Evolutionary conservation across 2,329 filamentous ascomycete species (phyloP).

Genomic region (Phialocephala subalpina): DNA sequence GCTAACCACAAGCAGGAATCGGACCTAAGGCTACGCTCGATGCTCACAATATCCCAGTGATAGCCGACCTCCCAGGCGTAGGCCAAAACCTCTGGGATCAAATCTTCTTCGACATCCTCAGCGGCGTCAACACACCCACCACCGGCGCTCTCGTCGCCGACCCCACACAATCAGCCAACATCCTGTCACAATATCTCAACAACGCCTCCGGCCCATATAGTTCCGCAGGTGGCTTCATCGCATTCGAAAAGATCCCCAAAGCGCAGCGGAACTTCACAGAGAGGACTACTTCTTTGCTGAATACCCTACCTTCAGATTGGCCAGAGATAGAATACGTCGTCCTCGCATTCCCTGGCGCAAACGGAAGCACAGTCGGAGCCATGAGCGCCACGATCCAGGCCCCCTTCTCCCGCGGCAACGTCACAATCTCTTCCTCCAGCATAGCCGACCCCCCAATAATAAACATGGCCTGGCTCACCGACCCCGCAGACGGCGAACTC

Average conservation of each 20-base stretch:
- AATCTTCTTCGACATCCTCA: slow-evolving; percentile 35
- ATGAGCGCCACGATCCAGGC: slow-evolving; percentile 51
- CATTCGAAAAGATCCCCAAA: slow-evolving; percentile 44
- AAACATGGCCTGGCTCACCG: slow-evolving; percentile 54
- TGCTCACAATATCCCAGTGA: slow-evolving; percentile 52
- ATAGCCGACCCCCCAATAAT: slow-evolving; percentile 47
- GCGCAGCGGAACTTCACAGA: slow-evolving; percentile 43
- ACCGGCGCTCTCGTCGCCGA: slow-evolving; percentile 7
- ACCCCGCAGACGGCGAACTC: slow-evolving; percentile 52
- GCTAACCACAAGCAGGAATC: slow-evolving; percentile 45
- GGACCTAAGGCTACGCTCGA: slow-evolving; percentile 52
- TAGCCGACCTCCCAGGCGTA: slow-evolving; percentile 57
- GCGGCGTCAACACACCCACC: slow-evolving; percentile 42
- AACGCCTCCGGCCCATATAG: slow-evolving; percentile 23
- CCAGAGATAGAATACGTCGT: slow-evolving; percentile 43
- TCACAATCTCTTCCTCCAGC: slow-evolving; percentile 48
- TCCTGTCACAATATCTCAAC: slow-evolving; percentile 24
- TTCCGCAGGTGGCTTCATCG: slow-evolving; percentile 44
- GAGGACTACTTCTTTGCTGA: slow-evolving; percentile 45
- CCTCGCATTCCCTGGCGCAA: slow-evolving; percentile 49
- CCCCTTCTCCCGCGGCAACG: slow-evolving; percentile 52
- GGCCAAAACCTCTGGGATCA: slow-evolving; percentile 58
- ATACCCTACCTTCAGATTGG: slow-evolving; percentile 44
- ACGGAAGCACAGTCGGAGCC: slow-evolving; percentile 16
- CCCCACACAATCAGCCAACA: slow-evolving; percentile 2